A percentile compares a stretch with the other conserved stretches of the same genome.
Evolutionary conservation across 169 alveolate genomes (phyloP).

Genomic region (Theileria annulata): DNA sequence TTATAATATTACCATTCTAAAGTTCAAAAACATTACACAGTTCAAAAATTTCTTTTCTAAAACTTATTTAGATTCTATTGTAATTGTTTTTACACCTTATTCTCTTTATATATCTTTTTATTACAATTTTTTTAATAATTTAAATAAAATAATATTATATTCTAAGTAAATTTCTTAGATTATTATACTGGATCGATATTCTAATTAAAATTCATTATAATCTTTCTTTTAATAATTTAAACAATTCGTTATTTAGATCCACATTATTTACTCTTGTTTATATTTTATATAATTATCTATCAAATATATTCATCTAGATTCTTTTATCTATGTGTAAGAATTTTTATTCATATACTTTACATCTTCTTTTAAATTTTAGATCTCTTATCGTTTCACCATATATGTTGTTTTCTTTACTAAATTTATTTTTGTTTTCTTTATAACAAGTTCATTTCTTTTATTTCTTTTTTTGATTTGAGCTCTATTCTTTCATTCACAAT

Average conservation of each 20-base stretch:
- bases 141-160: background rate
- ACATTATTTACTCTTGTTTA: too few relatives aligned
- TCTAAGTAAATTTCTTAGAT: background rate
- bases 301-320: constrained; percentile 25
- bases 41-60: background rate
- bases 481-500: background rate
- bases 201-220: background rate
- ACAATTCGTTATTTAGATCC: too few relatives aligned
- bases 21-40: background rate
- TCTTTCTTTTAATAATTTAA: background rate
- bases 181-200: background rate
- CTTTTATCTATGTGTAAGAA: background rate
- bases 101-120: background rate
- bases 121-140: constrained; percentile 1
- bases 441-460: background rate
- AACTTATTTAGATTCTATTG: background rate
- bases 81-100: background rate
- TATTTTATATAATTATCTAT: background rate
- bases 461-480: background rate
- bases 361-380: background rate
- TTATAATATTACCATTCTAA: background rate
- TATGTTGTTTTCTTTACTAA: background rate
- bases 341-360: background rate
- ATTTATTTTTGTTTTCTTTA: background rate
- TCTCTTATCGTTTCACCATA: constrained; percentile 8